A percentile compares a stretch with the other conserved stretches of the same genome.
These are phyloP conservation scores for Periconia digitata DNA, from an alignment of 2,329 filamentous ascomycete species.

Conservation along the genomic window DNA sequence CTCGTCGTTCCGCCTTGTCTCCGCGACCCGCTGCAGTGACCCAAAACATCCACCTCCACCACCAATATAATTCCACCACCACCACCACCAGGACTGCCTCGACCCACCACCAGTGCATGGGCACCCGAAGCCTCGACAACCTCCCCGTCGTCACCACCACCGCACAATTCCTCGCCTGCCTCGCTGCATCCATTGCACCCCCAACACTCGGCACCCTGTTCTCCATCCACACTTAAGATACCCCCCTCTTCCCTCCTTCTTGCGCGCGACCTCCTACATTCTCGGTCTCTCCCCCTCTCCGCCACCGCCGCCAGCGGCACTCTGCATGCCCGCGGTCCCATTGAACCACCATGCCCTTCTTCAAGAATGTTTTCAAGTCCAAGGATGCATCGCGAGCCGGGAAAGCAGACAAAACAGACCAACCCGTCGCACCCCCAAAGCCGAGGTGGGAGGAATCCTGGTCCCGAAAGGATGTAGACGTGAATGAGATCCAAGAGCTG, in stretches of 20 bases:
- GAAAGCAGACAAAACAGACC: constrained; percentile 29
- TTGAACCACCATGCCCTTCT: constrained; percentile 38
- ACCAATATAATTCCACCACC: too few species aligned
- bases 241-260: not conserved
- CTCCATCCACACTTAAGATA: not conserved
- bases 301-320: constrained; percentile 21
- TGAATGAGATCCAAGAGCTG: constrained; percentile 88
- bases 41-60: too few species aligned
- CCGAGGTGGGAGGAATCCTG: constrained; percentile 88
- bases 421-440: constrained; percentile 57
- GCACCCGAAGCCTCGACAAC: too few species aligned
- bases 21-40: too few species aligned
- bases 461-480: constrained; percentile 76
- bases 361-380: constrained; percentile 43
- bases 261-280: constrained; percentile 10
- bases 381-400: constrained; percentile 35
- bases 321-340: constrained; percentile 18
- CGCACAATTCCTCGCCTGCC: not conserved
- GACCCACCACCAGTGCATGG: too few species aligned
- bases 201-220: too few species aligned
- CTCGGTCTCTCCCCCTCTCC: constrained; percentile 11
- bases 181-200: too few species aligned
- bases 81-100: too few species aligned
- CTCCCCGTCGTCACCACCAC: too few species aligned
- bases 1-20: too few species aligned